Evolutionary conservation across 2,329 filamentous ascomycete genomes (phyloP), one percentile per base, ranked within the genome.

Genomic region (Lecanicillium sp.): DNA sequence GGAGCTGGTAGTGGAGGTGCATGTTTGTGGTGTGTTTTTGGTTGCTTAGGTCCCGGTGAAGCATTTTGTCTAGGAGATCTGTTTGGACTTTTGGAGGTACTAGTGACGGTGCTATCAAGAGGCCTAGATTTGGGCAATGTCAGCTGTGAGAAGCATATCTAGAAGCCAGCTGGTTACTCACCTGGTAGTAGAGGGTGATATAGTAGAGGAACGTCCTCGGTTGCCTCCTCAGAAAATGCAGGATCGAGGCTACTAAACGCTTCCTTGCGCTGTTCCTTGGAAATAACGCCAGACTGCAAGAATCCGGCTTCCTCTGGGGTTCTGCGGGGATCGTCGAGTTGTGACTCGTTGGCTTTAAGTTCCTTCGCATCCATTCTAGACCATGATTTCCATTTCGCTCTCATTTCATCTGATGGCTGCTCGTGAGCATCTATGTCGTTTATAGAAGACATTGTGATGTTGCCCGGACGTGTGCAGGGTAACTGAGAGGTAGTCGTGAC

Each of bases 21-120:
- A 97, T 67, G 59, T 97, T 98, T 37, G 89, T 97, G 53, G 84
- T 76, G 57, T 97, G 88, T 4, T 66, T 57, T 3, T 79, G 77
- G 47, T 84, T 76, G 44, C 79, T 79, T 13, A 94, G 74, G 57
- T 94, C 84, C 17, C 69, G 74, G 61, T 94, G 86, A 20, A 96
- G 68, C 45, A 95, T 72, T 39, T 76, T 78, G 32, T 77, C 77
- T 5, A 97, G 71, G 3, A 97, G 69, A 28, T 67, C 62, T 43
- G 71, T 65, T 57, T 98, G 92, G 12, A 85, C 68, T 5, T 65
- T 52, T 13, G 75, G 71, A 4, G 88, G 81, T 9, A 97, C 64
- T 8, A 97, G 66, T 18, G 74, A 73, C 11, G 89, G 89, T 3
- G 89, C 64, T 37, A 97, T 74, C 40, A 84, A 71, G 9, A 98